These are phyloP conservation scores for Jatropha curcas DNA, from an alignment of 345 rosid genomes.

Conservation along the genomic window DNA sequence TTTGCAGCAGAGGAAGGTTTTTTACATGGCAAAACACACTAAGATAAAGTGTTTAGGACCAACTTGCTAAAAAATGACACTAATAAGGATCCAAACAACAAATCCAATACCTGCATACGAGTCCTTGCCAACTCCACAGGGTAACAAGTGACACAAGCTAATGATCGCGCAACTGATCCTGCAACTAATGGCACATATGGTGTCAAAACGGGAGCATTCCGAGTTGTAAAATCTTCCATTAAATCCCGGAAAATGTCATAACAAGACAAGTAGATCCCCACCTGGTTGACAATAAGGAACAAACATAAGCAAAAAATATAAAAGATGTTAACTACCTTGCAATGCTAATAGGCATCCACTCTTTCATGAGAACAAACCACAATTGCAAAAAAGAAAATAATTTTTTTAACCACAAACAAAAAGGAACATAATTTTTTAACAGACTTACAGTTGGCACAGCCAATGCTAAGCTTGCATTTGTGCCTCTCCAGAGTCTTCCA, in stretches of 20 bases:
- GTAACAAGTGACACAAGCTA: conserved; percentile 87
- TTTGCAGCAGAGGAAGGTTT: neutral
- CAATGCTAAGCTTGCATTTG: conserved; percentile 90
- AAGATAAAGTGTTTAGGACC: neutral
- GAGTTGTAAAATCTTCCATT: conserved; percentile 56
- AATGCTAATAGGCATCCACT: neutral
- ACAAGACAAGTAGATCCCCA: conserved; percentile 92
- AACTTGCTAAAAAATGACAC: neutral
- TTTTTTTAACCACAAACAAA: neutral
- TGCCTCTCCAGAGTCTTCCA: conserved; percentile 87
- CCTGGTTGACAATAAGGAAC: conserved; percentile 45
- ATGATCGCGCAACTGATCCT: conserved; percentile 79
- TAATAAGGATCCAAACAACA: too few relatives aligned
- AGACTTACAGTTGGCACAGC: conserved; percentile 84
- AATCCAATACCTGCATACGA: conserved; percentile 78
- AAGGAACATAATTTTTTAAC: neutral
- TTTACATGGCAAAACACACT: neutral
- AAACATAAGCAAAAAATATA: neutral
- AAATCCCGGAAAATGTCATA: conserved; percentile 76
- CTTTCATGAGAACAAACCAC: neutral
- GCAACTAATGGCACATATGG: conserved; percentile 67
- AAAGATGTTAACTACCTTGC: neutral
- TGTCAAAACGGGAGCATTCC: conserved; percentile 45
- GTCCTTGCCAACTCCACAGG: conserved; percentile 97
- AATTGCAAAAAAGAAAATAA: neutral